Conservation (phyloP, 1,139 yeast genomes). For the Pichia sp. region DNA sequence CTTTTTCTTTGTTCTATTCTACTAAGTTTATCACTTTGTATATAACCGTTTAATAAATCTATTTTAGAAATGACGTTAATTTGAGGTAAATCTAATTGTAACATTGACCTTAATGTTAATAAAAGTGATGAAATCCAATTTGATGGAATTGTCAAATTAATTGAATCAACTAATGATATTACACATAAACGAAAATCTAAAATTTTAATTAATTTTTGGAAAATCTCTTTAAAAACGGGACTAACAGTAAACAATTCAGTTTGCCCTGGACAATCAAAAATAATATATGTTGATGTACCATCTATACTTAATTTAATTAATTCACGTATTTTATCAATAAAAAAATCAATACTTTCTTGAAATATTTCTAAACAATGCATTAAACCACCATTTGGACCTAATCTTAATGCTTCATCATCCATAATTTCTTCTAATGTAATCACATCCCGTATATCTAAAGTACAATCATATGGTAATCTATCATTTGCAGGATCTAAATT, state of each 20-base stretch:
- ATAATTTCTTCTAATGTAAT: constrained; percentile 85
- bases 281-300: constrained; percentile 59
- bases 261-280: constrained; percentile 98
- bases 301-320: constrained; percentile 39
- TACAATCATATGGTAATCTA: constrained; percentile 69
- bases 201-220: constrained; percentile 60
- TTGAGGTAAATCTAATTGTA: constrained; percentile 88
- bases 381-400: constrained; percentile 95
- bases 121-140: constrained; percentile 83
- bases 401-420: constrained; percentile 57
- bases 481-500: constrained; percentile 97
- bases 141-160: constrained; percentile 78
- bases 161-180: constrained; percentile 81
- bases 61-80: constrained; percentile 88
- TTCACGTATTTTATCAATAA: constrained; percentile 51
- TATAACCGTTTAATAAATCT: constrained; percentile 65
- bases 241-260: constrained; percentile 93
- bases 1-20: constrained; percentile 17
- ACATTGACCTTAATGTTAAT: constrained; percentile 83
- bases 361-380: constrained; percentile 81
- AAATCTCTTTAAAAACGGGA: constrained; percentile 70
- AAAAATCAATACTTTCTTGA: constrained; percentile 41
- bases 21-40: constrained; percentile 28
- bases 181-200: constrained; percentile 75
- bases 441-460: constrained; percentile 82